Percentiles rank a stretch among this genome's conserved stretches.
These are phyloP conservation scores for Scheffersomyces illinoinensis DNA, from an alignment of 1,139 yeast genomes.

Conservation along the genomic window DNA sequence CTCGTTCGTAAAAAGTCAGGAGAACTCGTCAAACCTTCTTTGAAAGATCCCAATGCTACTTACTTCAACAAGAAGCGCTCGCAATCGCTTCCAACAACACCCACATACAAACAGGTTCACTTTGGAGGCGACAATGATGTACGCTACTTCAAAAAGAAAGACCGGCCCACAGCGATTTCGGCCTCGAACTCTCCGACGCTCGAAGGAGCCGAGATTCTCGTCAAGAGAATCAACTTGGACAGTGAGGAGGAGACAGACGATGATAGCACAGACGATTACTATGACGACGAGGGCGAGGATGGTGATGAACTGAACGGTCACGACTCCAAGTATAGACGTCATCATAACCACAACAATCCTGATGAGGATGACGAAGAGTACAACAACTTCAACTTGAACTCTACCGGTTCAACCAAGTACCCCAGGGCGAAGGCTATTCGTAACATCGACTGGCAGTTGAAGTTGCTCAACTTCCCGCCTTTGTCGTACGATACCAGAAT, in stretches of 20 bases:
- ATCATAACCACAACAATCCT: neutral
- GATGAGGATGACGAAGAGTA: slow-evolving; percentile 10
- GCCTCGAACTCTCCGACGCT: slow-evolving; percentile 61
- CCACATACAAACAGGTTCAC: slow-evolving; percentile 73
- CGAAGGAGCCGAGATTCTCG: slow-evolving; percentile 20
- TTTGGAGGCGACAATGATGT: slow-evolving; percentile 70
- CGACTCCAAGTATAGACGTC: slow-evolving; percentile 13
- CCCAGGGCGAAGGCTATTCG: slow-evolving; percentile 22
- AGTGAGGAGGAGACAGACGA: slow-evolving; percentile 18
- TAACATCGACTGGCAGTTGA: slow-evolving; percentile 50
- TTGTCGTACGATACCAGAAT: slow-evolving; percentile 42
- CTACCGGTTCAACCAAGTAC: slow-evolving; percentile 18
- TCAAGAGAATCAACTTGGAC: slow-evolving; percentile 10
- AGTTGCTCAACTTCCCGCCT: slow-evolving; percentile 47
- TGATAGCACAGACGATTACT: slow-evolving; percentile 13
- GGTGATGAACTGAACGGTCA: slow-evolving; percentile 17
- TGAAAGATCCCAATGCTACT: slow-evolving; percentile 40
- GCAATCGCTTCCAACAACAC: slow-evolving; percentile 73
- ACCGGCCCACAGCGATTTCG: slow-evolving; percentile 74
- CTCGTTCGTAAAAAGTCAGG: slow-evolving; percentile 76
- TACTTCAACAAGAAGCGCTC: slow-evolving; percentile 42
- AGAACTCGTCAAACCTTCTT: slow-evolving; percentile 73
- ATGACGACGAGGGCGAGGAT: slow-evolving; percentile 15
- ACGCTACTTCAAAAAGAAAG: slow-evolving; percentile 68
- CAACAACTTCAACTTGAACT: slow-evolving; percentile 12